Conservation (phyloP, 1,139 yeast genomes). For the Barnettozyma hawaiiensis region DNA sequence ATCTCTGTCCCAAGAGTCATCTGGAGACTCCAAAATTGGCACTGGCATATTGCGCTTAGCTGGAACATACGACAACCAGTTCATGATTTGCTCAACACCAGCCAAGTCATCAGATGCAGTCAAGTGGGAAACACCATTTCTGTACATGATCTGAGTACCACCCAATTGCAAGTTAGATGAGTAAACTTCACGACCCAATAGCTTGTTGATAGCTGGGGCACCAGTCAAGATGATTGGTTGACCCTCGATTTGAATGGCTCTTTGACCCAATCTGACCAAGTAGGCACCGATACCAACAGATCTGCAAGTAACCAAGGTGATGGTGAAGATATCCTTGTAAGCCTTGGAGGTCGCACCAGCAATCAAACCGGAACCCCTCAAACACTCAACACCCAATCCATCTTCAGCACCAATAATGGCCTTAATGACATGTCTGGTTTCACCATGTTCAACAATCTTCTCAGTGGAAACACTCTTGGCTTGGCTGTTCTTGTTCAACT, state of each 20-base stretch:
- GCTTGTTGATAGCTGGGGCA: slow-evolving; percentile 97
- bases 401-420: slow-evolving; percentile 91
- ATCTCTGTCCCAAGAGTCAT: slow-evolving; percentile 90
- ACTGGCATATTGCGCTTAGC: slow-evolving; percentile 87
- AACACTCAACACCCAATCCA: slow-evolving; percentile 97
- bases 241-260: slow-evolving; percentile 97
- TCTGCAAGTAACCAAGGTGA: slow-evolving; percentile 94
- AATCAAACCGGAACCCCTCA: slow-evolving; percentile 94
- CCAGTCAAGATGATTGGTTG: slow-evolving; percentile 98
- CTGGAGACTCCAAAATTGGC: slow-evolving; percentile 71
- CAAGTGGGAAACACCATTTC: slow-evolving; percentile 94
- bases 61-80: slow-evolving; percentile 96
- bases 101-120: slow-evolving; percentile 95
- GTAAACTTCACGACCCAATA: slow-evolving; percentile 94
- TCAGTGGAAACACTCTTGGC: slow-evolving; percentile 67
- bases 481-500: slow-evolving; percentile 55
- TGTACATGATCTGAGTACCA: slow-evolving; percentile 98
- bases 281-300: slow-evolving; percentile 99
- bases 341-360: slow-evolving; percentile 99
- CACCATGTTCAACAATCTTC: slow-evolving; percentile 76
- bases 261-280: slow-evolving; percentile 94
- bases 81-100: slow-evolving; percentile 90
- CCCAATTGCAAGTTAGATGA: slow-evolving; percentile 95
- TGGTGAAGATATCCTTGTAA: slow-evolving; percentile 92
- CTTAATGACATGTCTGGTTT: slow-evolving; percentile 72